Base-by-base conservation (phyloP, 768 basidiomycete species). In the Mycena maculata region DNA sequence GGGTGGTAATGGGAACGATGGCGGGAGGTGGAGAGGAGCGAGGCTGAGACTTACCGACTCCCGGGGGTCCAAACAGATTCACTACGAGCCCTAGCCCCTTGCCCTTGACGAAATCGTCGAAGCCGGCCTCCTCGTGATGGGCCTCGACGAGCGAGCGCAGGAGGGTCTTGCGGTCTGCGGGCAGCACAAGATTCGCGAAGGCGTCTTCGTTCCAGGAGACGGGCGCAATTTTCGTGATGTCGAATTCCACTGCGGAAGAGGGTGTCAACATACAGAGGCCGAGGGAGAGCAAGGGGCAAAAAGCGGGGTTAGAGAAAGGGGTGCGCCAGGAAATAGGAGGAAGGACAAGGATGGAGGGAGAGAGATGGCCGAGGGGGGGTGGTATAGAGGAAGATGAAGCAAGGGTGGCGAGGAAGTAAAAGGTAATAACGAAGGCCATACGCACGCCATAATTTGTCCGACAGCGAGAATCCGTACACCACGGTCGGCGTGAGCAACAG, bases 1-100 rank as follows among this genome's bases (percentile, higher is more conserved):
- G 16, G n/a, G n/a, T n/a, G n/a, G n/a, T n/a, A n/a, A n/a, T n/a
- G n/a, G n/a, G n/a, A n/a, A n/a, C n/a, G n/a, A n/a, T n/a, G n/a
- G n/a, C n/a, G 41, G 11, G 41, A n/a, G 41, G 20, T 12, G 20
- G 41, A 18, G 41, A 42, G 20, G 10, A 10, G 8, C 4, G 22
- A 25, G 25, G 44, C 13, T 38, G 20, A 12, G 42, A 80, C 79
- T 70, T 72, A 74, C 87, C 88, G 20, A 88, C 86, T 62, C 88
- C 87, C 1, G 88, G 87, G 28, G 87, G 85, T 16, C 87, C 87
- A 65, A 84, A 88, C 4, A 86, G 77, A 60, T 86, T 86, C 52
- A 88, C 79, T 23, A 90, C 86, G 36, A 88, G 77, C n/a, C 86
- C 86, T 20, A 86, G 85, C 0, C 88, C 89, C 71, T 90, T 90